A percentile compares a stretch with the other conserved stretches of the same genome.
Evolutionary conservation across 306 rosid genomes (phyloP).

Genomic region (Alnus rubra): DNA sequence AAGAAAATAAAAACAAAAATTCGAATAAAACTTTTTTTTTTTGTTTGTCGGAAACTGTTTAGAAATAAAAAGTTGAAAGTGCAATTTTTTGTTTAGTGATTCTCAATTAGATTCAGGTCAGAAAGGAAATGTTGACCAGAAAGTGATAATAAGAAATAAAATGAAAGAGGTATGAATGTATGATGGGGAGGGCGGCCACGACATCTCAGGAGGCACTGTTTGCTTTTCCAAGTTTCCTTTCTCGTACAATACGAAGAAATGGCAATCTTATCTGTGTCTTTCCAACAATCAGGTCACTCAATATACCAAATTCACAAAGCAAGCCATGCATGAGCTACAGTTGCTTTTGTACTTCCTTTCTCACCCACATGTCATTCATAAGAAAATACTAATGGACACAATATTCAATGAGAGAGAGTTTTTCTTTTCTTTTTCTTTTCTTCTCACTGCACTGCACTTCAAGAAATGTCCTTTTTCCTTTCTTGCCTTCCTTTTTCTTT

Average conservation of each 20-base stretch:
- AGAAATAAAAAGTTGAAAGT: no score
- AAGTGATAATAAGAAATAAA: background rate
- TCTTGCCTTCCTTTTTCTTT: background rate
- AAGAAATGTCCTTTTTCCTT: background rate
- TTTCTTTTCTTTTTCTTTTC: background rate
- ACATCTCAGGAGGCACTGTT: background rate
- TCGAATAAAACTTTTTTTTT: no score
- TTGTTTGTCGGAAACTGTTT: no score
- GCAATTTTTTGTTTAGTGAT: background rate
- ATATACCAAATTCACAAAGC: background rate
- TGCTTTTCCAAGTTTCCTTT: conserved; percentile 8
- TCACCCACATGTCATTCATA: background rate
- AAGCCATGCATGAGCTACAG: conserved; percentile 15
- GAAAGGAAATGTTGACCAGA: conserved; percentile 26
- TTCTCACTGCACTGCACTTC: background rate
- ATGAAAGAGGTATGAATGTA: background rate
- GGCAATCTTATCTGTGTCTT: conserved; percentile 4
- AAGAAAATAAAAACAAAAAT: no score
- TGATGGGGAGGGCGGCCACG: background rate
- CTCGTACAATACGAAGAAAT: conserved; percentile 1
- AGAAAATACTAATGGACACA: background rate
- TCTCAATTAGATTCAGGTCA: conserved; percentile 22
- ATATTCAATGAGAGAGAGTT: background rate
- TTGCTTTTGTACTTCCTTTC: background rate
- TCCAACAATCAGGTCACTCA: background rate